Evolutionary conservation across 371 early-diverging fungal genomes (phyloP).

Genomic region (Circinella minor): DNA sequence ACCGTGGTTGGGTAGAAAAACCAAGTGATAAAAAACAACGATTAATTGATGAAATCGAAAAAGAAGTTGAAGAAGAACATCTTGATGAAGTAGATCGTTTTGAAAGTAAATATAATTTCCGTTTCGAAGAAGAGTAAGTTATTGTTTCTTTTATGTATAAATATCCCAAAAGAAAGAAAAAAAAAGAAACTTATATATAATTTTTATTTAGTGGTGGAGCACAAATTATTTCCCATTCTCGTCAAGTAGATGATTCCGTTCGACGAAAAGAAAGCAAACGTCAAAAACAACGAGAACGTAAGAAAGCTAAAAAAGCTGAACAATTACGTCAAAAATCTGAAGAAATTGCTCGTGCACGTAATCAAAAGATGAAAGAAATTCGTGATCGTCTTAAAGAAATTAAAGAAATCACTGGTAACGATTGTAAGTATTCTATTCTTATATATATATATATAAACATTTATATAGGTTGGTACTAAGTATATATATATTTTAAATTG

Average conservation of each 20-base stretch:
- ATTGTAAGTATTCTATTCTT: slow-evolving; percentile 27
- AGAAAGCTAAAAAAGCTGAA: slow-evolving; percentile 72
- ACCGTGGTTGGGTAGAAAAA: slow-evolving; percentile 93
- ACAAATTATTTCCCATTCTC: slow-evolving; percentile 74
- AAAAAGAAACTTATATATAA: not conserved
- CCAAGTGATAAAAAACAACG: slow-evolving; percentile 40
- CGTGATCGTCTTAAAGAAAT: slow-evolving; percentile 78
- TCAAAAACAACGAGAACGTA: slow-evolving; percentile 68
- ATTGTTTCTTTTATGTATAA: not conserved
- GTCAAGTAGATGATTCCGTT: slow-evolving; percentile 75
- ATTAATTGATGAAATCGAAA: slow-evolving; percentile 61
- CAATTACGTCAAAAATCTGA: slow-evolving; percentile 73
- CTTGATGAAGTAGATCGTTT: slow-evolving; percentile 84
- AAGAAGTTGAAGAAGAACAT: slow-evolving; percentile 69
- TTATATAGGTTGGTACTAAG: too few relatives aligned
- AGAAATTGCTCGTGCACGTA: slow-evolving; percentile 89
- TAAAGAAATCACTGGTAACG: slow-evolving; percentile 84
- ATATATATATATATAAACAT: too few relatives aligned
- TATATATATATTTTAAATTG: too few relatives aligned
- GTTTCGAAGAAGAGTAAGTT: slow-evolving; percentile 87
- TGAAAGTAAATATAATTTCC: slow-evolving; percentile 90
- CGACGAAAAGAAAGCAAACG: slow-evolving; percentile 80
- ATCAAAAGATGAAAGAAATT: slow-evolving; percentile 86
- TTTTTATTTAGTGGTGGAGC: slow-evolving; percentile 50
- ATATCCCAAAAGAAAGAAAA: not conserved